Evolutionary conservation across 495 filamentous ascomycete species (phyloP), one percentile per base, ranked within the genome.

Genomic region (Aspergillus kassunensis): DNA sequence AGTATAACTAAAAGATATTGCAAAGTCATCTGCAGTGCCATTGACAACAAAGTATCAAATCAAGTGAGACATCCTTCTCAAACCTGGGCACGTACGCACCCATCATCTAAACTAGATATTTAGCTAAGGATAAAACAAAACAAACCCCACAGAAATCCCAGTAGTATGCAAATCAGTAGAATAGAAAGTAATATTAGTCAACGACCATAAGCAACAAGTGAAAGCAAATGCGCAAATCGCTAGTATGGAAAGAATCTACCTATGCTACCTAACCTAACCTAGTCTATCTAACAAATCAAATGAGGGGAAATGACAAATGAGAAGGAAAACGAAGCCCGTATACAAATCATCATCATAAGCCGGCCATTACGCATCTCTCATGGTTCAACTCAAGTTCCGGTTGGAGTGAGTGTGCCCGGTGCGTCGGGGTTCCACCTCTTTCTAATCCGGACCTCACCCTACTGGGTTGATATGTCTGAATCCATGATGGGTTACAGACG

Each of bases 251-350:
- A 33, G 30, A 33, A 46, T 46, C 44, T 46, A 46, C 44, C 44
- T 46, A 46, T 46, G 44, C 44, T 46, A 46, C 44, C 44, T 46
- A 46, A 30, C 35, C 44, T 46, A 46, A 46, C 44, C 44, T 46
- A 46, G 44, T 46, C 44, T 46, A 46, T 46, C 44, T 46, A 46
- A 46, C 18, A 33, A 11, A 33, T 29, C 5, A 5, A 29, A 5
- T 29, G 27, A 11, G 11, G 11, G 27, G 11, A 29, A 11, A 29
- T 6, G 27, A 11, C 6, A 29, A 29, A 19, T 3, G 16, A 39
- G 19, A 39, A 16, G 15, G 13, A 37, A 20, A 19, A 37, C 6
- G 19, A 10, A 37, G 11, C 4, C 6, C 15, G 21, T 45, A 45
- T 30, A 19, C 25, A 45, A 31, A 45, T 45, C 42, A 33, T 45